Evolutionary conservation across 2,329 filamentous ascomycete species (phyloP), one percentile per base, ranked within the genome.

Genomic region (Metarhizium album): DNA sequence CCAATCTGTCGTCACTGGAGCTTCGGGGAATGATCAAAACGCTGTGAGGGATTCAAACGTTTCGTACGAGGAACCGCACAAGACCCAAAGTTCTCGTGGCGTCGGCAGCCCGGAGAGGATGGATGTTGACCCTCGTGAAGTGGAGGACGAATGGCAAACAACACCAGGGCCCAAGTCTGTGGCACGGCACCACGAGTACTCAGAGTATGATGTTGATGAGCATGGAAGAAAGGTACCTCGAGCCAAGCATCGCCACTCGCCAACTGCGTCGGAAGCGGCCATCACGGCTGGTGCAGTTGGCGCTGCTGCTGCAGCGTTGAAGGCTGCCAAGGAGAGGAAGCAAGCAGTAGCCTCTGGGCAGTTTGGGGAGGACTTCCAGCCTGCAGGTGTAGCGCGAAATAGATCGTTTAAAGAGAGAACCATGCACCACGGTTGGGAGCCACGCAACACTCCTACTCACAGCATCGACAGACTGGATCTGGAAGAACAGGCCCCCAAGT

Each of bases 341-440:
- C 69, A 73, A 29, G 62, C 67, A 2, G 57, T 64, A 0, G 61
- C 60, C 1, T 62, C 67, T 38, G 63, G 67, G 6, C 61, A 58
- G 4, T 55, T 63, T 4, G 66, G 69, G 3, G 66, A 67, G 20
- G 66, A 70, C n/a, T 74, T 68, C 50, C 59, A 69, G 40, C 68
- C 69, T 4, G 76, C 70, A 8, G 79, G 79, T 16, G 76, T 82
- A 11, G 71, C 72, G 48, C 70, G 80, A 52, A 80, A 83, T 60
- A 78, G 75, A 60, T 84, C 81, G 0, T 84, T 84, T 67, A 84
- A 83, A 64, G 79, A 84, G 59, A 77, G 81, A 31, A 78, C 80
- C 1, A 70, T 77, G 61, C 74, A 47, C 35, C 52, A 78, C 46
- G 76, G 75, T 7, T 75, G 74, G 51, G 71, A 74, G 45, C 78